Percentiles rank a stretch among this genome's conserved stretches.
These are phyloP conservation scores for Claviceps sp. DNA, from an alignment of 2,329 filamentous ascomycete genomes.

Conservation along the genomic window DNA sequence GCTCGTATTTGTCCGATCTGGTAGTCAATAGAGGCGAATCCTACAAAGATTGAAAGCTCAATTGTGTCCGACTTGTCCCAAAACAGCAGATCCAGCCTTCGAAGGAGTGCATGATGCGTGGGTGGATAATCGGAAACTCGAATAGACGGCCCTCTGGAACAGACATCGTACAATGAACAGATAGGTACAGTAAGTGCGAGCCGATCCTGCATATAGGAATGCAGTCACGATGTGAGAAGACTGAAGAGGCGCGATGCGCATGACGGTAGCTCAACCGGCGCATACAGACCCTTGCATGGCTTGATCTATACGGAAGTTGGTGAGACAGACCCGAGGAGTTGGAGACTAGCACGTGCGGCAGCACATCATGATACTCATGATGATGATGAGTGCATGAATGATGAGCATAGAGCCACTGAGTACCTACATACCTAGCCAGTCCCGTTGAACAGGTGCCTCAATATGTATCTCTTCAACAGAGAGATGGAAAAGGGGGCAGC, in stretches of 20 bases:
- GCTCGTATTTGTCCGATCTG: slow-evolving; percentile 1
- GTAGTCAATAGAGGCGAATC: neutral
- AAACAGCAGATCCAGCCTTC: neutral
- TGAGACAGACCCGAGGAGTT: neutral
- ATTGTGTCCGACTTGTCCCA: neutral
- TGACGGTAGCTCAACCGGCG: slow-evolving; percentile 1
- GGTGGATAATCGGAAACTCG: neutral
- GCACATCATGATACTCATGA: neutral
- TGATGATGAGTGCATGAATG: too few relatives aligned
- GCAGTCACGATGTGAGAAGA: neutral
- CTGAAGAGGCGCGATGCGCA: neutral
- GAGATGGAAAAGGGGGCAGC: too few relatives aligned
- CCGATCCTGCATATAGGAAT: neutral
- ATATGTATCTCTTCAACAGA: too few relatives aligned
- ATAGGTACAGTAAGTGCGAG: neutral
- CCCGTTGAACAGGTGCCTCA: too few relatives aligned
- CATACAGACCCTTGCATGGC: neutral
- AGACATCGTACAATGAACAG: neutral
- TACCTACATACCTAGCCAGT: too few relatives aligned
- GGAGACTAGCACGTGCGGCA: neutral
- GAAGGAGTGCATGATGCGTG: neutral
- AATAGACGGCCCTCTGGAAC: neutral
- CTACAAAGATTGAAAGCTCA: neutral
- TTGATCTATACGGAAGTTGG: neutral
- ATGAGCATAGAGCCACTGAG: too few relatives aligned